Evolutionary conservation across 805 yeast species (phyloP).

Genomic region (Lachancea waltii): DNA sequence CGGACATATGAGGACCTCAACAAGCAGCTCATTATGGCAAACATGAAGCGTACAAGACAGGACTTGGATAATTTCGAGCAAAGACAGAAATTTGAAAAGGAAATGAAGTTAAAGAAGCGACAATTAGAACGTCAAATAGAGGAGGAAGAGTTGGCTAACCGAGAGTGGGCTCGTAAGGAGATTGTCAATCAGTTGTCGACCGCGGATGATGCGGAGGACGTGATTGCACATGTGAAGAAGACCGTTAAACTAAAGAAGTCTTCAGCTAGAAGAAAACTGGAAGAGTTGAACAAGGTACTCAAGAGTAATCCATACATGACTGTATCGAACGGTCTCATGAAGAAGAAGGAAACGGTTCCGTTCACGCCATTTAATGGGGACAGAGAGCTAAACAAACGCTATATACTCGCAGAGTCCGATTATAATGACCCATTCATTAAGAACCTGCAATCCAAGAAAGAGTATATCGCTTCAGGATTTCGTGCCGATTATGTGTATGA

Average conservation of each 20-base stretch:
- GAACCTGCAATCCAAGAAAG: slow-evolving; percentile 47
- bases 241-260: slow-evolving; percentile 53
- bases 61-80: slow-evolving; percentile 60
- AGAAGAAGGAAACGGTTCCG: slow-evolving; percentile 44
- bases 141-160: slow-evolving; percentile 50
- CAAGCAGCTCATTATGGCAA: slow-evolving; percentile 66
- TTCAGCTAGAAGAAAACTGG: slow-evolving; percentile 50
- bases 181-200: slow-evolving; percentile 47
- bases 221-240: slow-evolving; percentile 46
- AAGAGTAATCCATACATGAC: slow-evolving; percentile 33
- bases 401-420: slow-evolving; percentile 35
- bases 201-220: slow-evolving; percentile 38
- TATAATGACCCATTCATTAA: slow-evolving; percentile 63
- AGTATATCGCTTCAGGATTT: slow-evolving; percentile 83
- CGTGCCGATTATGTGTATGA: slow-evolving; percentile 60
- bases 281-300: slow-evolving; percentile 35
- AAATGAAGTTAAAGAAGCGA: slow-evolving; percentile 45
- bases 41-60: slow-evolving; percentile 64
- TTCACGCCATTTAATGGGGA: slow-evolving; percentile 96
- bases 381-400: slow-evolving; percentile 50
- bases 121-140: slow-evolving; percentile 58
- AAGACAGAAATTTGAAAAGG: slow-evolving; percentile 63
- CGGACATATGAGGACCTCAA: slow-evolving; percentile 67
- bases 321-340: slow-evolving; percentile 23
- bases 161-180: slow-evolving; percentile 49